phyloP scores from a whole-genome alignment of 2,329 filamentous ascomycete species.

The Neobulgaria alba region DNA sequence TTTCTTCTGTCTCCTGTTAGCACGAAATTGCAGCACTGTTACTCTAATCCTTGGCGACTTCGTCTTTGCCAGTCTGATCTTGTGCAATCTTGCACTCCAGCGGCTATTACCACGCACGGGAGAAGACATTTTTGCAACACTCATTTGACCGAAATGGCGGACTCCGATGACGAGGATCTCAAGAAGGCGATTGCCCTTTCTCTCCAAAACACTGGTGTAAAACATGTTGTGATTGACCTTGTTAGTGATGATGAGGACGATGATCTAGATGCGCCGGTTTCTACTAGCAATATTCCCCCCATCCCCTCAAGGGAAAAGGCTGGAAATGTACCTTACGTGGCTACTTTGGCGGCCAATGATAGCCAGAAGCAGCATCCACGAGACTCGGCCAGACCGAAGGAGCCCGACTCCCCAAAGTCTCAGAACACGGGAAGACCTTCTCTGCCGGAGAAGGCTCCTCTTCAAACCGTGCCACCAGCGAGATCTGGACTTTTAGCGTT shows the following conservation, averaged over 20 bases:
- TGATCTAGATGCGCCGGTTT: constrained; percentile 24
- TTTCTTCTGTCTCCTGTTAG: no score
- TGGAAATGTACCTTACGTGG: background rate
- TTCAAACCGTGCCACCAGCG: background rate
- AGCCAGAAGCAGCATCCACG: background rate
- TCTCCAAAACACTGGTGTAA: constrained; percentile 26
- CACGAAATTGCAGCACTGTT: no score
- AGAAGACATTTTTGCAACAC: no score
- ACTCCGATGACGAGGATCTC: constrained; percentile 42
- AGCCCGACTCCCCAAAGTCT: background rate
- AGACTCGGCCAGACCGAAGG: no score
- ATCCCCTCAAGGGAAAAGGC: background rate
- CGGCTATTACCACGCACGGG: no score
- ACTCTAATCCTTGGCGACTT: no score
- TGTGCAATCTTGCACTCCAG: no score
- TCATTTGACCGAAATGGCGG: constrained; percentile 18
- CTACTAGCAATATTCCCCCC: background rate
- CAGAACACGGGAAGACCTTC: background rate
- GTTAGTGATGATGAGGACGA: constrained; percentile 18
- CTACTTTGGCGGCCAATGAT: background rate
- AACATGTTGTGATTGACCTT: constrained; percentile 24
- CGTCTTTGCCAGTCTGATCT: no score
- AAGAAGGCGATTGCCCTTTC: constrained; percentile 52
- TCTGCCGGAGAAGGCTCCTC: background rate
- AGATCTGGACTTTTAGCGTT: constrained; percentile 31